Conservation (phyloP, 495 filamentous ascomycete species). For the Xylaria scruposa region DNA sequence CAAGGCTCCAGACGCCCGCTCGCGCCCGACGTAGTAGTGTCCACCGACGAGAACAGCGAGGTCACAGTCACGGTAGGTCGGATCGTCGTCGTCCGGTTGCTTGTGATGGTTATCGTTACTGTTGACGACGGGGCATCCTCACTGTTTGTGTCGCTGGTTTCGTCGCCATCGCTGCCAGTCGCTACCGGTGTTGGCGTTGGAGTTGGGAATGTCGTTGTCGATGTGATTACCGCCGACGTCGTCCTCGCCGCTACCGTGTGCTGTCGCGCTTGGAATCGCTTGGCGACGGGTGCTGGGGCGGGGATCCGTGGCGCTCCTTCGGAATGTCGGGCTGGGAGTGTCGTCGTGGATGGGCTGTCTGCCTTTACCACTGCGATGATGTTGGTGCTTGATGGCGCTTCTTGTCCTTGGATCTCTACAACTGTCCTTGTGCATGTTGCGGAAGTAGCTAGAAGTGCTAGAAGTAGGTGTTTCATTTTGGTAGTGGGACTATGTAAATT, state of each 20-base stretch:
- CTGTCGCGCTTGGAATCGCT: constrained; percentile 5
- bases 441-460: not conserved
- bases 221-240: not conserved
- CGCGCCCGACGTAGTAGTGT: constrained; percentile 6
- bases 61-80: constrained; percentile 21
- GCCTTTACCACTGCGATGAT: not conserved
- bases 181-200: not conserved
- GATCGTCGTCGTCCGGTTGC: constrained; percentile 20
- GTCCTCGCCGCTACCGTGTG: not conserved
- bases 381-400: not conserved
- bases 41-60: not conserved
- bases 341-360: not conserved
- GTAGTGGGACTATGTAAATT: not conserved
- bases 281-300: not conserved
- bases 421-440: not conserved
- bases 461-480: constrained; percentile 12
- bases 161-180: not conserved
- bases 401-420: not conserved
- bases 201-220: not conserved
- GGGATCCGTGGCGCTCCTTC: not conserved
- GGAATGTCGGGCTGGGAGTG: not conserved
- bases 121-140: not conserved
- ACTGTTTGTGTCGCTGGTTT: constrained; percentile 28
- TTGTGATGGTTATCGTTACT: constrained; percentile 17
- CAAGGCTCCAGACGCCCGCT: not conserved